Evolutionary conservation across 2,329 filamentous ascomycete genomes (phyloP).

Genomic region (Talaromyces sp.): DNA sequence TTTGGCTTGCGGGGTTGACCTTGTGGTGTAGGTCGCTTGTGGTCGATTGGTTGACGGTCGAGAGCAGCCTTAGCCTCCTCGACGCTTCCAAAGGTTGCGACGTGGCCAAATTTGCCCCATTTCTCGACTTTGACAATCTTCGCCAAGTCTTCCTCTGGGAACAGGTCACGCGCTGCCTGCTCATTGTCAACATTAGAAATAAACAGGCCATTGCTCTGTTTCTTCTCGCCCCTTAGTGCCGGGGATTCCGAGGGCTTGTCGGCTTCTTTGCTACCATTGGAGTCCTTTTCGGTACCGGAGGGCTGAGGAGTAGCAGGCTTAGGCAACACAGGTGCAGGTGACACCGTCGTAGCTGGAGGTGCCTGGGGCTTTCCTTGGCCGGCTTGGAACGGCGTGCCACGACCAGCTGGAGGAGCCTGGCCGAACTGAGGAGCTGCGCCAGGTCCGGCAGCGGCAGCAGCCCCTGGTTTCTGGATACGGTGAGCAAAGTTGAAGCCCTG

Average conservation of each 20-base stretch:
- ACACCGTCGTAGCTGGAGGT: slow-evolving; percentile 20
- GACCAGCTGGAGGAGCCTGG: slow-evolving; percentile 33
- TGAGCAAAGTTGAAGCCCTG: slow-evolving; percentile 99
- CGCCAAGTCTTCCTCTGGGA: slow-evolving; percentile 73
- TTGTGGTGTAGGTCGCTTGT: slow-evolving; percentile 63
- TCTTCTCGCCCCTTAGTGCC: slow-evolving; percentile 55
- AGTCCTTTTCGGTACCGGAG: slow-evolving; percentile 34
- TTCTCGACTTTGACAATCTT: slow-evolving; percentile 73
- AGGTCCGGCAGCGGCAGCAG: slow-evolving; percentile 23
- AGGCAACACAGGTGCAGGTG: slow-evolving; percentile 40
- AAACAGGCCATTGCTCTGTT: slow-evolving; percentile 79
- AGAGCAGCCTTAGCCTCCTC: slow-evolving; percentile 80
- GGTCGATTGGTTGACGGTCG: slow-evolving; percentile 67
- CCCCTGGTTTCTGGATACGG: slow-evolving; percentile 73
- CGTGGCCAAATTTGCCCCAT: slow-evolving; percentile 66
- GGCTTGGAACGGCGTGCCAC: slow-evolving; percentile 24
- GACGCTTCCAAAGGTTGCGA: slow-evolving; percentile 74
- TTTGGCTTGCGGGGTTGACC: slow-evolving; percentile 74
- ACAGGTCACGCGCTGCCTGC: slow-evolving; percentile 76
- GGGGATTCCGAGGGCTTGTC: slow-evolving; percentile 42
- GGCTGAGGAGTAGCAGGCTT: slow-evolving; percentile 35
- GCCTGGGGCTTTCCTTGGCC: slow-evolving; percentile 26
- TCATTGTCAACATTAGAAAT: slow-evolving; percentile 80
- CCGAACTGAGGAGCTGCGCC: slow-evolving; percentile 38
- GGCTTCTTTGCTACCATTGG: slow-evolving; percentile 50